Base-by-base conservation (phyloP, 345 rosid species). In the Salix brachista region DNA sequence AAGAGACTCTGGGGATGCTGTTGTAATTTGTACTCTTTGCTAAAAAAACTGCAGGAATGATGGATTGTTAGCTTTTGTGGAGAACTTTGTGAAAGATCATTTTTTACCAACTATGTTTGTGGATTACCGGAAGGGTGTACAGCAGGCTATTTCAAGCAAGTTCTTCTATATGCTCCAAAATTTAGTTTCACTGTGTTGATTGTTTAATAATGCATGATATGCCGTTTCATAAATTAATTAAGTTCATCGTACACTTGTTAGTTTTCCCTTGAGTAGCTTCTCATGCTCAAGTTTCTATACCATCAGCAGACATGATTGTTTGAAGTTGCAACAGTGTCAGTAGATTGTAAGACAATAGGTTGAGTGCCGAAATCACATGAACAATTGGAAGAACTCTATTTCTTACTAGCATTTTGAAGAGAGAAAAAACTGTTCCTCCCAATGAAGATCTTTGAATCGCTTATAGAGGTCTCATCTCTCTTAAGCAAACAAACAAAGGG, bases 131-230 rank as follows among this genome's bases (percentile, higher is more conserved):
- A 96, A 96, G 86, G 93, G 96, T 52, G 97, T 96, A 76, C 99
- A 96, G 74, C 98, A 94, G 85, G 99, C 99, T 75, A 96, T 96
- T 91, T 94, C 99, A 87, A 94, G 99, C 79, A 90, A 86, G 91
- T 87, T 83, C 79, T n/a, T 52, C 73, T 58, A 58, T 23, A 58
- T 67, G 37, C 65, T 71, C 32, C 34, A 32, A 44, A 10, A 23
- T 25, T 70, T 39, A 48, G n/a, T 26, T 67, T 58, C 16, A 58
- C 12, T 58, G 8, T 54, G 14, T 72, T 72, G 34, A 39, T 54
- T 54, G 79, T 17, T 67, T 79, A 25, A 73, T 48, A 46, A 23
- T 21, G 37, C 48, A n/a, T 65, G 14, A 7, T 44, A 34, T 23
- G 12, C 50, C 28, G 25, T 78, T 75, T 67, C 54, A 25, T 71